A percentile compares a stretch with the other conserved stretches of the same genome.
phyloP scores from a whole-genome alignment of 768 basidiomycete genomes.

The Artomyces pyxidatus region DNA sequence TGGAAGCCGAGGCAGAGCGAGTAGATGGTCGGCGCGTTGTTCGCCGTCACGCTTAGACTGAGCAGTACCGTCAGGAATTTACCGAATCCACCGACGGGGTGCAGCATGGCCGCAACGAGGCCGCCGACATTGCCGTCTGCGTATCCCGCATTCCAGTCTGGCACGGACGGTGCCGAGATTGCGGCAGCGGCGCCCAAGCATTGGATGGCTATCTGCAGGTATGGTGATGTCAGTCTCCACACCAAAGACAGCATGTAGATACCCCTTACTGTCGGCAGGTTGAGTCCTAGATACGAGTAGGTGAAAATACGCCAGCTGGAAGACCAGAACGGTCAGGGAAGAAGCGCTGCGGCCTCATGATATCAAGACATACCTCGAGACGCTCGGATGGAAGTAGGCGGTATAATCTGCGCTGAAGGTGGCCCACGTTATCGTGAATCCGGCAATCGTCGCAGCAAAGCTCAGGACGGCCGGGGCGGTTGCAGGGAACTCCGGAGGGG shows the following conservation, averaged over 20 bases:
- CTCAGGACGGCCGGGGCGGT: slow-evolving; percentile 47
- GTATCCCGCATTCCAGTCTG: slow-evolving; percentile 50
- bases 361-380: slow-evolving; percentile 38
- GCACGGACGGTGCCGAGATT: slow-evolving; percentile 44
- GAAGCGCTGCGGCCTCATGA: background rate
- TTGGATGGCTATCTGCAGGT: slow-evolving; percentile 29
- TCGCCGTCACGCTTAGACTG: slow-evolving; percentile 69
- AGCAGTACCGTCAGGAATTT: slow-evolving; percentile 67
- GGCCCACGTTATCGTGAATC: slow-evolving; percentile 61
- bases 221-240: slow-evolving; percentile 5
- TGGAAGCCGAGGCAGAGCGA: slow-evolving; percentile 71
- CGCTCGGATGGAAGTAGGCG: slow-evolving; percentile 53
- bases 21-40: slow-evolving; percentile 80
- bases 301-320: slow-evolving; percentile 50
- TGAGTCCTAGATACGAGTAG: slow-evolving; percentile 59
- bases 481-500: slow-evolving; percentile 42
- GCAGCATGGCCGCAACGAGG: slow-evolving; percentile 51
- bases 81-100: slow-evolving; percentile 56
- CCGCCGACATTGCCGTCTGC: slow-evolving; percentile 50
- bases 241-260: slow-evolving; percentile 19
- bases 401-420: slow-evolving; percentile 67
- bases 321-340: background rate
- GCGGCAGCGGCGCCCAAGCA: slow-evolving; percentile 66
- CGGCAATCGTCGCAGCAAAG: slow-evolving; percentile 64
- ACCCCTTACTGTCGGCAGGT: slow-evolving; percentile 47